A percentile compares a stretch with the other conserved stretches of the same genome.
Conservation (phyloP, 345 rosid genomes). For the Geranium brycei region DNA sequence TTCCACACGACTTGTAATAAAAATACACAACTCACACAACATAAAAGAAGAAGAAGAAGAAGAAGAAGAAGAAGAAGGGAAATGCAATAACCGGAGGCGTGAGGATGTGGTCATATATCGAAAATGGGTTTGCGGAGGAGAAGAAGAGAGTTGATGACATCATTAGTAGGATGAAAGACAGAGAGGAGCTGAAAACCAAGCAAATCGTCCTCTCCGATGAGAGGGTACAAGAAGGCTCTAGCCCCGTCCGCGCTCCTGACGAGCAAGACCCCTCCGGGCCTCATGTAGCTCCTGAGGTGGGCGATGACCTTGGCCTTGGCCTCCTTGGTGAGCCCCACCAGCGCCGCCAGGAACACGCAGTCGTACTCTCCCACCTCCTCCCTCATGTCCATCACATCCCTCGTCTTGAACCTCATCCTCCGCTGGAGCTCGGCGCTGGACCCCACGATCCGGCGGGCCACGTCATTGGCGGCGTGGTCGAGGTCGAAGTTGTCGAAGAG, state of each 20-base stretch:
- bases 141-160: conserved; percentile 27
- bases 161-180: conserved; percentile 24
- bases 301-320: conserved; percentile 18
- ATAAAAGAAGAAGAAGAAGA: too few relatives aligned
- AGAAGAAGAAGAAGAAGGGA: too few relatives aligned
- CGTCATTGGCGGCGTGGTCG: conserved; percentile 19
- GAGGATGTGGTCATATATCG: background rate
- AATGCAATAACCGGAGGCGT: too few relatives aligned
- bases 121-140: conserved; percentile 18
- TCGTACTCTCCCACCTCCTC: conserved; percentile 26
- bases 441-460: conserved; percentile 16
- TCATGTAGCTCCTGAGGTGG: conserved; percentile 25
- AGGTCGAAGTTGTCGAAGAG: conserved; percentile 27
- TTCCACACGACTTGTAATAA: too few relatives aligned
- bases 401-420: conserved; percentile 24
- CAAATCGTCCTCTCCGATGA: conserved; percentile 19
- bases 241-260: conserved; percentile 36
- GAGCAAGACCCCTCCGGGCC: conserved; percentile 19
- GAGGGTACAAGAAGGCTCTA: conserved; percentile 27
- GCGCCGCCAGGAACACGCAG: conserved; percentile 28
- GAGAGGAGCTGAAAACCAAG: conserved; percentile 26
- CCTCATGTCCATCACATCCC: conserved; percentile 20
- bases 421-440: conserved; percentile 17
- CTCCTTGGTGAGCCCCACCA: conserved; percentile 28
- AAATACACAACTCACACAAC: too few relatives aligned